Evolutionary conservation across 345 rosid species (phyloP).

Genomic region (thale cress (Arabidopsis thaliana)): DNA sequence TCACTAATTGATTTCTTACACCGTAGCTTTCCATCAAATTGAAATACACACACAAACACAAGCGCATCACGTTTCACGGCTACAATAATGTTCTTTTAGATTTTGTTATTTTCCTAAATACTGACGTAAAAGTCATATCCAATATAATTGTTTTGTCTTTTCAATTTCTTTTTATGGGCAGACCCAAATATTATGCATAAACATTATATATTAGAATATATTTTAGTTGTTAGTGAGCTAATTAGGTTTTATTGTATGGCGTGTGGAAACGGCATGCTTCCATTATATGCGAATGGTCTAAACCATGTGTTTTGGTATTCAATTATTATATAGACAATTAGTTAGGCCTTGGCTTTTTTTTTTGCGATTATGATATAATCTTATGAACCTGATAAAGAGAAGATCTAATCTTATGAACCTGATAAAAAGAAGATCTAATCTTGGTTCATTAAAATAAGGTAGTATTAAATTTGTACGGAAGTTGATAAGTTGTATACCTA

Average conservation of each 20-base stretch:
- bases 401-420: not conserved
- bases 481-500: no score
- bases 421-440: not conserved
- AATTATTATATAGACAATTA: conserved; percentile 13
- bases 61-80: conserved; percentile 36
- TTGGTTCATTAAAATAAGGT: no score
- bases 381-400: not conserved
- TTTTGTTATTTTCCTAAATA: conserved; percentile 14
- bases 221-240: not conserved
- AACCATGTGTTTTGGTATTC: conserved; percentile 36
- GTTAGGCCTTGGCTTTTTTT: conserved; percentile 2
- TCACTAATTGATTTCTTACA: conserved; percentile 8
- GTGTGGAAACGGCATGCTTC: conserved; percentile 35
- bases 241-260: conserved; percentile 2
- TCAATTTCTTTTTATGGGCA: no score
- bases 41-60: conserved; percentile 16
- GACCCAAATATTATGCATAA: no score
- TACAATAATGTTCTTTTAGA: not conserved
- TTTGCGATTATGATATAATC: conserved; percentile 14
- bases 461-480: no score
- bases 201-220: not conserved
- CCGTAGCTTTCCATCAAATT: conserved; percentile 23
- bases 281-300: conserved; percentile 10
- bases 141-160: not conserved
- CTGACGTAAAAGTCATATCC: conserved; percentile 12